Evolutionary conservation across 148 eudicot genomes (phyloP).

Genomic region (Diospyros kaki): DNA sequence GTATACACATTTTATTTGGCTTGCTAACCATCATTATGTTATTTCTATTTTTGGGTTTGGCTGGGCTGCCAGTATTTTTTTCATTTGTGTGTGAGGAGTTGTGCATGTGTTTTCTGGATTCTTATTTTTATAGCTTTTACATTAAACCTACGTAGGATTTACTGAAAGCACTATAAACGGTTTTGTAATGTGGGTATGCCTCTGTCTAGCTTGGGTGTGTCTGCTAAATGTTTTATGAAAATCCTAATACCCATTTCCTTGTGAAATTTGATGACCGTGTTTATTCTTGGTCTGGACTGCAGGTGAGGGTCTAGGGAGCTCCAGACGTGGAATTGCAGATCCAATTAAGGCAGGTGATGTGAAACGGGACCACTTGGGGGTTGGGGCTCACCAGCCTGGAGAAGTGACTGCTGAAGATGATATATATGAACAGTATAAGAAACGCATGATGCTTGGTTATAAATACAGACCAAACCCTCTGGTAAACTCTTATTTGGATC

Average conservation of each 20-base stretch:
- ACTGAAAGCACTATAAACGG: too few relatives aligned
- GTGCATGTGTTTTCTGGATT: too few relatives aligned
- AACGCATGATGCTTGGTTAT: slow-evolving; percentile 99
- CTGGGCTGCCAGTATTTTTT: too few relatives aligned
- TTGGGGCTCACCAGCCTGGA: slow-evolving; percentile 90
- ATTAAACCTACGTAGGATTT: too few relatives aligned
- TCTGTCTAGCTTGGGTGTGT: too few relatives aligned
- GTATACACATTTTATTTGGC: too few relatives aligned
- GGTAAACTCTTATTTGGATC: slow-evolving; percentile 29
- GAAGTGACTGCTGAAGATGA: slow-evolving; percentile 95
- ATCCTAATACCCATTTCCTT: too few relatives aligned
- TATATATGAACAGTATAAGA: slow-evolving; percentile 96
- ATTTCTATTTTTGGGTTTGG: too few relatives aligned
- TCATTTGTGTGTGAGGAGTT: too few relatives aligned
- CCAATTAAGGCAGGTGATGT: slow-evolving; percentile 88
- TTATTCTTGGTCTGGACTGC: slow-evolving; percentile 9
- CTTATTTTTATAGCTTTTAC: too few relatives aligned
- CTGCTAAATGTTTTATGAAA: background rate
- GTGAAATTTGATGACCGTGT: background rate
- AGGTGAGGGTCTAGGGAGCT: slow-evolving; percentile 97
- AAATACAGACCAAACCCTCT: slow-evolving; percentile 85
- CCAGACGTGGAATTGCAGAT: slow-evolving; percentile 86
- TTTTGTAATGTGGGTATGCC: too few relatives aligned
- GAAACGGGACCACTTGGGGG: slow-evolving; percentile 75
- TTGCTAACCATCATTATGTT: too few relatives aligned